phyloP scores from a whole-genome alignment of 75 land plant genomes.

The Cryptomeria japonica region DNA sequence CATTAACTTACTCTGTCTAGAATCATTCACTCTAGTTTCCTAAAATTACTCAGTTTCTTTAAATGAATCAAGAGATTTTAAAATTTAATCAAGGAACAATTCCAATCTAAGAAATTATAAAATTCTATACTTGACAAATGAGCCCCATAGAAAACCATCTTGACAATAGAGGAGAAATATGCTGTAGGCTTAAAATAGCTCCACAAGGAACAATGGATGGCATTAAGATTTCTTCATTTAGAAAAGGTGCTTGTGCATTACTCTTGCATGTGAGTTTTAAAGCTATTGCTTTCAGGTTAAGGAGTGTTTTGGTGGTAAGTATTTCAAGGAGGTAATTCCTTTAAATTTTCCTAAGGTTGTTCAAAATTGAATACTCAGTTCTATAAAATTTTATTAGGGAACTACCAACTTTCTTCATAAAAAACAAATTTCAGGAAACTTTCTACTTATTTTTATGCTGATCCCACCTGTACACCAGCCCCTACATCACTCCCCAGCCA shows the following conservation, averaged over 20 bases:
- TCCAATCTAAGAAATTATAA: not conserved
- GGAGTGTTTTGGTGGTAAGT: no score
- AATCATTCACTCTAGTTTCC: not conserved
- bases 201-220: not conserved
- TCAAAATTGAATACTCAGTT: no score
- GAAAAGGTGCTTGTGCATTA: not conserved
- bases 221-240: not conserved
- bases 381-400: no score
- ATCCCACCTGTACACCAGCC: no score
- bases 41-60: not conserved
- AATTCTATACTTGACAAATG: slow-evolving; percentile 1
- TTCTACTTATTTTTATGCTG: no score
- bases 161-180: not conserved
- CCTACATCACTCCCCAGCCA: no score
- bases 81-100: slow-evolving; percentile 1
- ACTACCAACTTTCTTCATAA: no score
- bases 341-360: no score
- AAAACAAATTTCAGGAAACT: no score
- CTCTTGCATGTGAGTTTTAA: no score
- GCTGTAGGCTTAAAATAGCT: not conserved
- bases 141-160: not conserved
- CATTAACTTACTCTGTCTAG: not conserved
- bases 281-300: no score
- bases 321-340: no score
- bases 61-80: not conserved